Percentiles rank a stretch among this genome's conserved stretches.
Evolutionary conservation across 331 rosid species (phyloP).

Genomic region (Rosa hybrid): DNA sequence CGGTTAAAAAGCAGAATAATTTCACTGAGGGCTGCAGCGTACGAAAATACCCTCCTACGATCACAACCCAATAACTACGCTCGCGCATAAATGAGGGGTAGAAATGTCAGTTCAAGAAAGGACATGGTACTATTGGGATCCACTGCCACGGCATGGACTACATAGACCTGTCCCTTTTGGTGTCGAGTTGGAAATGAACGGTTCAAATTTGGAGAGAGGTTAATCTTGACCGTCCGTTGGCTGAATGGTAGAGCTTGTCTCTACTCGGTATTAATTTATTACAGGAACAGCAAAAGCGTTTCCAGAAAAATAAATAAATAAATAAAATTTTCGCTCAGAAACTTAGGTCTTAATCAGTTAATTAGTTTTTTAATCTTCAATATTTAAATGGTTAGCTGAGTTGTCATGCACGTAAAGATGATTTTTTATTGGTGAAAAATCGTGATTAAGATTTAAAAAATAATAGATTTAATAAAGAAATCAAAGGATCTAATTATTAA

Average conservation of each 20-base stretch:
- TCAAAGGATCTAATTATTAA: conserved; percentile 42
- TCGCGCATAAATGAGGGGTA: conserved; percentile 24
- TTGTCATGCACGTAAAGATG: conserved; percentile 53
- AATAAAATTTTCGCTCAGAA: conserved; percentile 18
- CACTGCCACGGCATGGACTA: conserved; percentile 41
- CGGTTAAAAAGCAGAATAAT: neutral
- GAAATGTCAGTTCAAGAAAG: conserved; percentile 24
- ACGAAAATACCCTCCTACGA: conserved; percentile 21
- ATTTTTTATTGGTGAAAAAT: conserved; percentile 37
- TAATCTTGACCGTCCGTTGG: conserved; percentile 31
- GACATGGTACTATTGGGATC: conserved; percentile 45
- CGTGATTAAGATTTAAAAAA: conserved; percentile 42
- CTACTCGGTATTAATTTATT: conserved; percentile 21
- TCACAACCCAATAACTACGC: neutral
- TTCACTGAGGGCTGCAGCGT: neutral
- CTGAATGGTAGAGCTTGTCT: conserved; percentile 40
- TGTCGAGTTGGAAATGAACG: conserved; percentile 32
- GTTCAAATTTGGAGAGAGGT: conserved; percentile 2
- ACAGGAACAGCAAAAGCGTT: conserved; percentile 19
- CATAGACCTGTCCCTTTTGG: conserved; percentile 39
- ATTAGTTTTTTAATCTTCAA: neutral
- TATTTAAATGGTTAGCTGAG: conserved; percentile 39
- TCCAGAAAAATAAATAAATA: neutral
- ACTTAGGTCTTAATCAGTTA: conserved; percentile 27
- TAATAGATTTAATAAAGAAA: conserved; percentile 31